These are phyloP conservation scores for Aureococcus anophagefferens DNA, from an alignment of 108 stramenopile genomes.

Conservation along the genomic window DNA sequence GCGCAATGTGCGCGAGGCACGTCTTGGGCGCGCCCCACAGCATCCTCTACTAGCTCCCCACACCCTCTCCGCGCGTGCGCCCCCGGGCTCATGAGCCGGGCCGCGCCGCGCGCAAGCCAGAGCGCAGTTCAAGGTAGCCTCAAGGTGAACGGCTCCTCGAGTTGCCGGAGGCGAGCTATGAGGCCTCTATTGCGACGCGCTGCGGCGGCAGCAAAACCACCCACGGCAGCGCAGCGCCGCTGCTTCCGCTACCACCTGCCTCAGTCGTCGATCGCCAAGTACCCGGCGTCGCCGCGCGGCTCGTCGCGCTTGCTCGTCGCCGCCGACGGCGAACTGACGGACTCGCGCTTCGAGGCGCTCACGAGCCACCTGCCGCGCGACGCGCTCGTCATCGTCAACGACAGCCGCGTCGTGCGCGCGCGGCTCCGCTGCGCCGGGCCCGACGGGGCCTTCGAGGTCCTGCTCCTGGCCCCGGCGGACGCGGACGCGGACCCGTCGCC, in stretches of 20 bases:
- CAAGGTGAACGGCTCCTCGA: too few species aligned
- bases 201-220: too few species aligned
- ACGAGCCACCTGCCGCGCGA: not conserved
- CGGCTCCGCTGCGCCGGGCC: conserved; percentile 14
- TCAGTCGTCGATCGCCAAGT: conserved; percentile 31
- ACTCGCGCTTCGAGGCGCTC: conserved; percentile 2
- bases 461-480: conserved; percentile 24
- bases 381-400: conserved; percentile 38
- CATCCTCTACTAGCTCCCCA: too few species aligned
- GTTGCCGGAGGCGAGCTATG: too few species aligned
- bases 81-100: too few species aligned
- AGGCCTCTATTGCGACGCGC: too few species aligned
- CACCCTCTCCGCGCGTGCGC: too few species aligned
- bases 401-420: conserved; percentile 37
- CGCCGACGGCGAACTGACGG: conserved; percentile 16
- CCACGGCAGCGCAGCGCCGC: too few species aligned
- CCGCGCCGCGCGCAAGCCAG: too few species aligned
- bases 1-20: too few species aligned
- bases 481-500: not conserved
- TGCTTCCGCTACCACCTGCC: conserved; percentile 31
- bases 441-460: conserved; percentile 21
- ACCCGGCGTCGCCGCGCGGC: conserved; percentile 42
- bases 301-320: conserved; percentile 33
- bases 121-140: too few species aligned
- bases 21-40: too few species aligned